These are phyloP conservation scores for Macaranga tanarius DNA, from an alignment of 441 rosid genomes.

Conservation along the genomic window DNA sequence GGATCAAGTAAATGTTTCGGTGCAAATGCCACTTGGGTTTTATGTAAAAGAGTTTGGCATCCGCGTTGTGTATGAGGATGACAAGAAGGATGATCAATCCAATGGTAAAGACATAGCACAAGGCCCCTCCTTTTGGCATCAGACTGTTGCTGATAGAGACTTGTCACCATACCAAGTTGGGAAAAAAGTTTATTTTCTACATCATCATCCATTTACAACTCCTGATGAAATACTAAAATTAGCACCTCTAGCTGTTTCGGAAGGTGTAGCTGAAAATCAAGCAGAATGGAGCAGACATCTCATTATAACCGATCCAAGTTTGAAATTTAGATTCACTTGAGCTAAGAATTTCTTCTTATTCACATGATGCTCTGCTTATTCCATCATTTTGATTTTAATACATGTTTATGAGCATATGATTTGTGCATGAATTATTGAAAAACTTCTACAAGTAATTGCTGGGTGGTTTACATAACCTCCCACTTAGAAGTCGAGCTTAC, in stretches of 20 bases:
- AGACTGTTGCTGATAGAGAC: constrained; percentile 20
- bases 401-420: too few species aligned
- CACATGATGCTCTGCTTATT: too few species aligned
- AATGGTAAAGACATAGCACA: not conserved
- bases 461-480: too few species aligned
- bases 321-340: not conserved
- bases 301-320: not conserved
- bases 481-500: not conserved
- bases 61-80: constrained; percentile 14
- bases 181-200: constrained; percentile 19
- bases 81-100: not conserved
- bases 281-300: not conserved
- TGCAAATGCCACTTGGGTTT: constrained; percentile 18
- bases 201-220: constrained; percentile 29
- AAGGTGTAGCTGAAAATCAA: not conserved
- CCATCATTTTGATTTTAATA: too few species aligned
- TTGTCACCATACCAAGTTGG: constrained; percentile 19
- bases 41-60: constrained; percentile 21
- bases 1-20: constrained; percentile 23
- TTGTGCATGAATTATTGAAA: too few species aligned
- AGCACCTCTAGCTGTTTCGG: not conserved
- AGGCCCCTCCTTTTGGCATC: not conserved
- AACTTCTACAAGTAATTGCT: too few species aligned
- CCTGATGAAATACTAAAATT: constrained; percentile 20
- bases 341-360: not conserved